Conservation (phyloP, 2,329 filamentous ascomycete species). For the Aaosphaeria pasadenensis region DNA sequence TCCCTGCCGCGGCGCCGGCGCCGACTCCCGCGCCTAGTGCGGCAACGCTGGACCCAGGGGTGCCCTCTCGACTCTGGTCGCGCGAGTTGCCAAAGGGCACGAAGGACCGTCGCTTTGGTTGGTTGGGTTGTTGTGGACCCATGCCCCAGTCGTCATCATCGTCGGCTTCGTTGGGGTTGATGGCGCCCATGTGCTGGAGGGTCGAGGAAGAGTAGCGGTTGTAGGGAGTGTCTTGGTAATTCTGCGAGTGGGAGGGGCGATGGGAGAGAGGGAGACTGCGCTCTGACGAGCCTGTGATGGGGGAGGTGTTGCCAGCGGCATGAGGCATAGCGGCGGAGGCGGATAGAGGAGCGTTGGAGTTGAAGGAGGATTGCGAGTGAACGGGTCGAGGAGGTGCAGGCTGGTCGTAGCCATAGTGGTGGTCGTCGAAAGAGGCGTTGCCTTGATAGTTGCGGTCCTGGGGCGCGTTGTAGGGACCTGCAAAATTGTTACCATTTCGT, state of each 20-base stretch:
- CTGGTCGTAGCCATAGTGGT: conserved; percentile 19
- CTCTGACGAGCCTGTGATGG: conserved; percentile 42
- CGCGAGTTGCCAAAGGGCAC: conserved; percentile 50
- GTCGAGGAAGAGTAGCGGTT: conserved; percentile 51
- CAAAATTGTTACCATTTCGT: conserved; percentile 5
- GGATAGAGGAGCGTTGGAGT: conserved; percentile 36
- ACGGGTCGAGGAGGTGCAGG: conserved; percentile 19
- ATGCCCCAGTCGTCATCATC: conserved; percentile 89
- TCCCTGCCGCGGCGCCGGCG: conserved; percentile 42
- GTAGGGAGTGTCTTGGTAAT: conserved; percentile 65
- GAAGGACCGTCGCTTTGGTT: conserved; percentile 56
- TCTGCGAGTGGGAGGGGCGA: conserved; percentile 25
- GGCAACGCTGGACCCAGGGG: conserved; percentile 40
- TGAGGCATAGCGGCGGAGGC: conserved; percentile 26
- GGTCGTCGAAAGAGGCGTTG: conserved; percentile 24
- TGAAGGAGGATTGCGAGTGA: conserved; percentile 33
- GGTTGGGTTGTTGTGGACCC: conserved; percentile 45
- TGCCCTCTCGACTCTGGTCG: conserved; percentile 40
- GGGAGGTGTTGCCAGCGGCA: conserved; percentile 16
- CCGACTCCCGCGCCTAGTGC: conserved; percentile 38
- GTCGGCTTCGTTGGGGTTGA: conserved; percentile 76
- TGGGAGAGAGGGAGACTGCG: conserved; percentile 48
- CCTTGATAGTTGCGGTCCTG: conserved; percentile 18
- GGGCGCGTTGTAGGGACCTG: conserved; percentile 13
- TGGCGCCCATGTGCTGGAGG: conserved; percentile 40